These are phyloP conservation scores for Irpex lacteus DNA, from an alignment of 1,284 basidiomycete species.

Conservation along the genomic window DNA sequence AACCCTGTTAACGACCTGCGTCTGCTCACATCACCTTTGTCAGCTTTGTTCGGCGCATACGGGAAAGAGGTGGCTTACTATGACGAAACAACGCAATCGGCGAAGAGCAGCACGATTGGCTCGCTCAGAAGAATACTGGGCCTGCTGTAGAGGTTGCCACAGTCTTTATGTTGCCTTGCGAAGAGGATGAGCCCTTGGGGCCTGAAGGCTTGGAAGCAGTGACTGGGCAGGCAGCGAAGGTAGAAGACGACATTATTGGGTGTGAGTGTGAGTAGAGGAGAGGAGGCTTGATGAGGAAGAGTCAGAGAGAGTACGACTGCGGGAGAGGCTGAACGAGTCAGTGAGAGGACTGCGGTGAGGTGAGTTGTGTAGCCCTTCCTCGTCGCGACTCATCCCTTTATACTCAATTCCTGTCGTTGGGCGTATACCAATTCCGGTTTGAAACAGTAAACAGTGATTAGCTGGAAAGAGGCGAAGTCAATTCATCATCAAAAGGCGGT, in stretches of 20 bases:
- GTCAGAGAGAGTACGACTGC: not conserved
- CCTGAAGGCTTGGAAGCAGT: constrained; percentile 13
- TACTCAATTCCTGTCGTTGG: not conserved
- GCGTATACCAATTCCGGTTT: not conserved
- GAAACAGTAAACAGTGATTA: constrained; percentile 5
- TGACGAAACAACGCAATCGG: not conserved
- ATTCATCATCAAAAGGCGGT: constrained; percentile 1
- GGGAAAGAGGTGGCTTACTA: not conserved
- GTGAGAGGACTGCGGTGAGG: not conserved
- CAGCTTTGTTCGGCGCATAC: not conserved
- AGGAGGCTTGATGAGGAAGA: not conserved
- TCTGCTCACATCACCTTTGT: not conserved
- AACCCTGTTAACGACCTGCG: not conserved
- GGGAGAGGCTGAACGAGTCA: not conserved
- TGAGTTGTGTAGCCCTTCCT: not conserved
- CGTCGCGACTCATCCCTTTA: not conserved
- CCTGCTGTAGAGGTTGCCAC: constrained; percentile 7
- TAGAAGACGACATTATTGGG: constrained; percentile 5
- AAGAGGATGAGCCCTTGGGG: not conserved
- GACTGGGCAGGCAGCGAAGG: constrained; percentile 2
- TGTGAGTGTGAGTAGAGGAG: not conserved
- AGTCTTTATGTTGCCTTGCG: constrained; percentile 8
- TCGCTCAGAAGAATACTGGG: constrained; percentile 14
- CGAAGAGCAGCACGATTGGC: not conserved
- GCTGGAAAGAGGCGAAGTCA: not conserved